Evolutionary conservation across 2,329 filamentous ascomycete species (phyloP).

Genomic region (Venturia asperata): DNA sequence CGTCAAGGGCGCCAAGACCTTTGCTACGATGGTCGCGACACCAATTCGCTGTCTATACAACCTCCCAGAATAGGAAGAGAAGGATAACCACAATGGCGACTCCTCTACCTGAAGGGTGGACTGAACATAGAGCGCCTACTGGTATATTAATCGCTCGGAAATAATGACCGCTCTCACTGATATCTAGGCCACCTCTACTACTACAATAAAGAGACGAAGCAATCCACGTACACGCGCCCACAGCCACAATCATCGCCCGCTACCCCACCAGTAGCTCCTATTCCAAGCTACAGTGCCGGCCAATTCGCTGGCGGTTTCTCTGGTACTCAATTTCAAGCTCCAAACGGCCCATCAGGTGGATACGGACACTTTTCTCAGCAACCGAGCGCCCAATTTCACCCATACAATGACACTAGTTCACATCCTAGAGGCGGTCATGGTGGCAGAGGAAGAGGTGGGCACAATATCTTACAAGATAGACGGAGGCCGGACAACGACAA

Average conservation of each 20-base stretch:
- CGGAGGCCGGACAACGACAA: constrained; percentile 65
- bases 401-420: not conserved
- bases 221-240: constrained; percentile 81
- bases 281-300: constrained; percentile 18
- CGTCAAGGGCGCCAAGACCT: constrained; percentile 6
- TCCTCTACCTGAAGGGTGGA: constrained; percentile 74
- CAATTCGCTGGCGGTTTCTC: constrained; percentile 17
- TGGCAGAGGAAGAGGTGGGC: constrained; percentile 37
- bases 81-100: not conserved
- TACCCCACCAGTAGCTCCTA: constrained; percentile 27
- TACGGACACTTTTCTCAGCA: not conserved
- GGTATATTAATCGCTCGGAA: constrained; percentile 35
- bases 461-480: constrained; percentile 49
- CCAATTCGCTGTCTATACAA: constrained; percentile 2
- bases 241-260: constrained; percentile 17
- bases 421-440: constrained; percentile 22
- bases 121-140: constrained; percentile 83
- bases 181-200: constrained; percentile 71
- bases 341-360: not conserved
- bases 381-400: not conserved
- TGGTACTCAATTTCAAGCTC: constrained; percentile 6
- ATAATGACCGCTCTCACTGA: constrained; percentile 20
- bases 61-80: not conserved
- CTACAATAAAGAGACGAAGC: constrained; percentile 73
- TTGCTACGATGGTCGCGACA: not conserved